A percentile compares a stretch with the other conserved stretches of the same genome.
phyloP scores from a whole-genome alignment of 2,329 filamentous ascomycete genomes.

The Monilinia fructigena region DNA sequence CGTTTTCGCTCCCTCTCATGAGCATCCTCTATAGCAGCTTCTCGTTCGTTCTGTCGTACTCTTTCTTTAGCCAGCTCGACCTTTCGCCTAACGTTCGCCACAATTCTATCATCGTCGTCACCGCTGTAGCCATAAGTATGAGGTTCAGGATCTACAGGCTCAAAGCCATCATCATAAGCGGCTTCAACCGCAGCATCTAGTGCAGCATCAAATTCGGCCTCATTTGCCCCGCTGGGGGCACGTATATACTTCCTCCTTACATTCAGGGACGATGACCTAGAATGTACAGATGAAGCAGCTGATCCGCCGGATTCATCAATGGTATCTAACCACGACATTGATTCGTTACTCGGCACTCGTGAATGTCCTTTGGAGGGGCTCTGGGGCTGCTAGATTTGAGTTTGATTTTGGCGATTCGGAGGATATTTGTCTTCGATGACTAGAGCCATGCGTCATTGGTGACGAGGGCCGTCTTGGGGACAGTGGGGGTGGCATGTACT shows the following conservation, averaged over 20 bases:
- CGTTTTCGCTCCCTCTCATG: constrained; percentile 58
- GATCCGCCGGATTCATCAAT: constrained; percentile 88
- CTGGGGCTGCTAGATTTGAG: constrained; percentile 34
- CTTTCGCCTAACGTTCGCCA: constrained; percentile 59
- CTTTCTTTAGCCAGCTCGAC: constrained; percentile 75
- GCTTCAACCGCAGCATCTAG: constrained; percentile 94
- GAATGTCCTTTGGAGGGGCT: constrained; percentile 44
- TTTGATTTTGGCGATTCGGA: constrained; percentile 4
- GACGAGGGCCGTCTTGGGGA: constrained; percentile 62
- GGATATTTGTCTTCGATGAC: constrained; percentile 35
- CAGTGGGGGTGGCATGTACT: constrained; percentile 69
- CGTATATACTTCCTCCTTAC: constrained; percentile 69
- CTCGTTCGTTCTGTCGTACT: constrained; percentile 70
- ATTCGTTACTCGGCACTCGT: constrained; percentile 69
- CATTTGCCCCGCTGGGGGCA: constrained; percentile 67
- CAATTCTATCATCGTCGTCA: constrained; percentile 47
- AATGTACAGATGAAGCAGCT: constrained; percentile 75
- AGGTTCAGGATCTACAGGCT: constrained; percentile 57
- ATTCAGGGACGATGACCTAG: constrained; percentile 69
- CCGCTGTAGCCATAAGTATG: constrained; percentile 38
- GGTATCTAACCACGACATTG: constrained; percentile 90
- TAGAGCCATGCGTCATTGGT: constrained; percentile 41
- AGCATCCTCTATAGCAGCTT: constrained; percentile 61
- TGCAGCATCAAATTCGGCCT: constrained; percentile 90
- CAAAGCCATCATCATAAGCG: constrained; percentile 88